Evolutionary conservation across 495 filamentous ascomycete species (phyloP), one percentile per base, ranked within the genome.

Genomic region (Aspergillus affinis): DNA sequence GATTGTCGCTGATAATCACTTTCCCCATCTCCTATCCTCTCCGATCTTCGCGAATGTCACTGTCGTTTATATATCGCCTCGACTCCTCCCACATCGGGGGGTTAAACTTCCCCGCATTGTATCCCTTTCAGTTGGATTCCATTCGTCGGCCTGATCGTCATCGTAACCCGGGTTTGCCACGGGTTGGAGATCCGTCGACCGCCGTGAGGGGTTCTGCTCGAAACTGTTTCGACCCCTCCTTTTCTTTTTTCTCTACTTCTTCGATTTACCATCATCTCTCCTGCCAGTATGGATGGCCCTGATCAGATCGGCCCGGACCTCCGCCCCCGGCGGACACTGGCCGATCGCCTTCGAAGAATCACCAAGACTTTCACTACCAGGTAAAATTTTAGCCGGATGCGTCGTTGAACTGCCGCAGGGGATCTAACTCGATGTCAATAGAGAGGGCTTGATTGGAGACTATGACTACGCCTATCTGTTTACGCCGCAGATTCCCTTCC

Each of bases 391-490:
- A 41, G 17, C 4, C 9, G 4, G 23, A 32, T 21, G 3, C 12
- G 8, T 4, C 27, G 41, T 47, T 23, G n/a, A 7, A 29, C 19
- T 23, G 15, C 32, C 8, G 19, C 6, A 52, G 2, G 8, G 6
- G 29, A 26, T 48, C 60, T 61, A 48, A 50, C 55, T 81, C 61
- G 29, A 8, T 13, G 61, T 74, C 46, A 79, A 78, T 21, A 86
- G 79, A 55, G 85, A 92, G 0, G 92, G 92, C 9, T 79, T 96
- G 29, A 70, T 97, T 60, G 92, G 92, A 32, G 79, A 86, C 62
- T 97, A 96, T 70, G 90, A 96, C 77, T 96, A 96, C 84, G 86
- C 75, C 49, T 86, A 84, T 70, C 77, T 89, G 18, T 92, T 92
- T 73, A 84, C 79, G 48, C 93, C 93, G 6, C 90, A 91, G 57